Base-by-base conservation (phyloP, 2,329 filamentous ascomycete species). In the Colletotrichum karsti region DNA sequence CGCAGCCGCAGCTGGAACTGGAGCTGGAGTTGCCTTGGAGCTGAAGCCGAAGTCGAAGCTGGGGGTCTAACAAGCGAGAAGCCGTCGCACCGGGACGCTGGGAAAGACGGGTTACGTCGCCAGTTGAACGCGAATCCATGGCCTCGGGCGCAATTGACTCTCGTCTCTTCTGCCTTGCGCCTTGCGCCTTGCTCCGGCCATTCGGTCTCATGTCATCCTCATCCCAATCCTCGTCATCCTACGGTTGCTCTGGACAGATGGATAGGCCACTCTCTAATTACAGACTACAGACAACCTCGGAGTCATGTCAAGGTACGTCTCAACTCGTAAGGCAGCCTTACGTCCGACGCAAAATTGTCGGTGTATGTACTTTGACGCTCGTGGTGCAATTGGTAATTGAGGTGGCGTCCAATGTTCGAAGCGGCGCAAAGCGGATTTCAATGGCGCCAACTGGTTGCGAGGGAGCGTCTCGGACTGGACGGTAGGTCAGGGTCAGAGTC, bases 381-480 rank as follows among this genome's bases (percentile, higher is more conserved):
- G 28, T n/a, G 6, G 13, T 56, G 35, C 63, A 37, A 57, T 44
- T 62, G 48, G 35, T 67, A 37, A 57, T 44, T 62, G 48, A 42
- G 37, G 42, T 67, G 58, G 63, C 63, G 58, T 41, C 42, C 58
- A 55, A 24, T 63, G 41, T 53, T 48, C 13, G 42, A 42, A 63
- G 50, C 50, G 63, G 33, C 33, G 7, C 18, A 58, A 33, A 54
- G 44, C 35, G 51, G 59, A 57, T 51, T 67, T 28, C 51, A 20
- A 42, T 53, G 42, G 59, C 44, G 59, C 42, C 28, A n/a, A 51
- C 59, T 54, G 53, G 64, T 26, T 55, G 42, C 35, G 58, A 67
- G 51, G 51, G 58, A 63, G 51, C 60, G 53, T 57, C 51, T 63
- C 44, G 24, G 64, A 64, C 53, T n/a, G n/a, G n/a, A n/a, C n/a